A percentile compares a stretch with the other conserved stretches of the same genome.
Conservation (phyloP, 2,329 filamentous ascomycete genomes). For the Exophiala sp. region DNA sequence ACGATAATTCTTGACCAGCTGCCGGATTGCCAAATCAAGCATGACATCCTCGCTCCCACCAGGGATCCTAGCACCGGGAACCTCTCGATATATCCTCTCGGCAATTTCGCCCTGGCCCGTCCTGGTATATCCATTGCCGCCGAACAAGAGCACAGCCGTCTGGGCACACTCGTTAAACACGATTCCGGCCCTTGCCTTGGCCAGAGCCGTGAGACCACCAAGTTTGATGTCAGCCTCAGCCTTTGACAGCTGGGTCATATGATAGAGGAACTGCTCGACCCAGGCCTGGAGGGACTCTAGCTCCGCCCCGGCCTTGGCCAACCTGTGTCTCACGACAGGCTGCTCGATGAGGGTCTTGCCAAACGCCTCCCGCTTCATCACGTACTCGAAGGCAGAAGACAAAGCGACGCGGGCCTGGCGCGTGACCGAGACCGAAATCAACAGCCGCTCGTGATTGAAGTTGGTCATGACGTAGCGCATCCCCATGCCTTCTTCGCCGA, state of each 20-base stretch:
- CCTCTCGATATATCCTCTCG: conserved; percentile 60
- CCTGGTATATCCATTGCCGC: conserved; percentile 65
- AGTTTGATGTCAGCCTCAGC: conserved; percentile 47
- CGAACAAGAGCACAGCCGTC: conserved; percentile 63
- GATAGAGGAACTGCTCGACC: conserved; percentile 41
- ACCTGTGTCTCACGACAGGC: conserved; percentile 65
- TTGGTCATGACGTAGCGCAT: conserved; percentile 73
- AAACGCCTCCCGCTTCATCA: conserved; percentile 61
- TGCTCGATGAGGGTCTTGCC: conserved; percentile 66
- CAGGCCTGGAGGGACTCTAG: conserved; percentile 66
- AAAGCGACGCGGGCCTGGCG: conserved; percentile 58
- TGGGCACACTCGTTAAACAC: conserved; percentile 66
- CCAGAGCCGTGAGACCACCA: conserved; percentile 64
- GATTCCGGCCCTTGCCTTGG: conserved; percentile 66
- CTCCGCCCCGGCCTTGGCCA: conserved; percentile 63
- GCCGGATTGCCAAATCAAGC: conserved; percentile 61
- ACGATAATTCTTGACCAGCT: conserved; percentile 62
- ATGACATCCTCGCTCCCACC: conserved; percentile 68
- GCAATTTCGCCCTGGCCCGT: conserved; percentile 64
- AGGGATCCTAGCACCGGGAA: conserved; percentile 56
- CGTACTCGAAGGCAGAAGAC: conserved; percentile 55
- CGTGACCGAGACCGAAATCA: conserved; percentile 59
- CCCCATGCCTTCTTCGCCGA: conserved; percentile 63
- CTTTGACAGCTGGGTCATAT: conserved; percentile 53
- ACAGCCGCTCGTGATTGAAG: conserved; percentile 71